Evolutionary conservation across 202 grass and related monocot species (phyloP).

Genomic region (Zizania palustris): DNA sequence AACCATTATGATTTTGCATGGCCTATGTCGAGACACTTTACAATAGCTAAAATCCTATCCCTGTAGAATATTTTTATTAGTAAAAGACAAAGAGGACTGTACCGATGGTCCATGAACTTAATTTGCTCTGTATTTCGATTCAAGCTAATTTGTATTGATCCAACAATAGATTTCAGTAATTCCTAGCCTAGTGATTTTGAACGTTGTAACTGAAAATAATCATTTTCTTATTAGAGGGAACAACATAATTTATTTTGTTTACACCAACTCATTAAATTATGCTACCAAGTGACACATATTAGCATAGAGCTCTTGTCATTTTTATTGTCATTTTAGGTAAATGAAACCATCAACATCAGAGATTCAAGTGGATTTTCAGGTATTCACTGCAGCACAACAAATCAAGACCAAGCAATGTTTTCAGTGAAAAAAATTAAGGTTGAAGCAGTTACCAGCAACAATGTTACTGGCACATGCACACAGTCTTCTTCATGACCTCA

Average conservation of each 20-base stretch:
- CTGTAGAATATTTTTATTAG: neutral
- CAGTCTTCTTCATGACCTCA: neutral
- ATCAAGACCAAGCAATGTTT: neutral
- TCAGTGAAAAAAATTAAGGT: conserved; percentile 5
- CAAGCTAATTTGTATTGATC: neutral
- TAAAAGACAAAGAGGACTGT: neutral
- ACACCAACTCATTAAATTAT: neutral
- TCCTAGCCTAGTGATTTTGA: neutral
- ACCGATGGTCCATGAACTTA: neutral
- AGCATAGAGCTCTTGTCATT: neutral
- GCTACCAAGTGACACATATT: neutral
- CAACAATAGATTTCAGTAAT: neutral
- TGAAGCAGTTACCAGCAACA: conserved; percentile 17
- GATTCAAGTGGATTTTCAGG: conserved; percentile 22
- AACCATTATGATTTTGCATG: neutral
- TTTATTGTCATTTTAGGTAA: conserved; percentile 24
- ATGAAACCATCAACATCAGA: conserved; percentile 3
- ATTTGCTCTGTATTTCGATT: neutral
- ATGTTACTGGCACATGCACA: neutral
- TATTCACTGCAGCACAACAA: neutral
- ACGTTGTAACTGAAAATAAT: neutral
- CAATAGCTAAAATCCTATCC: neutral
- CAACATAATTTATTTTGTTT: neutral
- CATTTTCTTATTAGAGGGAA: neutral
- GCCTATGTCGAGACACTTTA: neutral